These are phyloP conservation scores for Solanum neorickii DNA, from an alignment of 257 asterid genomes.

Conservation along the genomic window DNA sequence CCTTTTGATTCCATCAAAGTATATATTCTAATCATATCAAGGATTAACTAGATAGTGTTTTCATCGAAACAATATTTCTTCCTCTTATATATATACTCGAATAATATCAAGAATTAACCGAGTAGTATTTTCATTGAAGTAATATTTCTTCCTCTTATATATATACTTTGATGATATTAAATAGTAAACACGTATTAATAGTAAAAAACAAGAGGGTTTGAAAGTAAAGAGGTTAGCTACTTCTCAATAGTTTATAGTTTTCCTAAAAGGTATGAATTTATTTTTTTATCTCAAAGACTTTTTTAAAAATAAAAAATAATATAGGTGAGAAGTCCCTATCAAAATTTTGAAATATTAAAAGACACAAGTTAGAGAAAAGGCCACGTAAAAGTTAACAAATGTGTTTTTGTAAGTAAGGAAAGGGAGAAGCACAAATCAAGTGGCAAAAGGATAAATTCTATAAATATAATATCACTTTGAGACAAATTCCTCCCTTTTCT, in stretches of 20 bases:
- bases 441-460: neutral
- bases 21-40: neutral
- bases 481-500: neutral
- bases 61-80: too few relatives aligned
- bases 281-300: neutral
- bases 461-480: neutral
- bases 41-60: neutral
- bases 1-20: neutral
- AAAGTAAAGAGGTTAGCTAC: neutral
- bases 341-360: neutral
- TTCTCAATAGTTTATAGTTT: too few relatives aligned
- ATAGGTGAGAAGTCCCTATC: neutral
- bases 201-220: neutral
- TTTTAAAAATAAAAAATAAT: too few relatives aligned
- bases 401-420: neutral
- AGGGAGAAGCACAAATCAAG: neutral
- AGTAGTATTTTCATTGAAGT: neutral
- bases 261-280: neutral
- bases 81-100: too few relatives aligned
- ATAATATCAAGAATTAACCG: too few relatives aligned
- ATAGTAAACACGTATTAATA: accelerated
- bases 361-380: neutral
- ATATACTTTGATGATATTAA: too few relatives aligned
- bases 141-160: too few relatives aligned
- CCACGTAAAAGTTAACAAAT: neutral